These are phyloP conservation scores for Yamadazyma akitaensis DNA, from an alignment of 805 yeast genomes.

Conservation along the genomic window DNA sequence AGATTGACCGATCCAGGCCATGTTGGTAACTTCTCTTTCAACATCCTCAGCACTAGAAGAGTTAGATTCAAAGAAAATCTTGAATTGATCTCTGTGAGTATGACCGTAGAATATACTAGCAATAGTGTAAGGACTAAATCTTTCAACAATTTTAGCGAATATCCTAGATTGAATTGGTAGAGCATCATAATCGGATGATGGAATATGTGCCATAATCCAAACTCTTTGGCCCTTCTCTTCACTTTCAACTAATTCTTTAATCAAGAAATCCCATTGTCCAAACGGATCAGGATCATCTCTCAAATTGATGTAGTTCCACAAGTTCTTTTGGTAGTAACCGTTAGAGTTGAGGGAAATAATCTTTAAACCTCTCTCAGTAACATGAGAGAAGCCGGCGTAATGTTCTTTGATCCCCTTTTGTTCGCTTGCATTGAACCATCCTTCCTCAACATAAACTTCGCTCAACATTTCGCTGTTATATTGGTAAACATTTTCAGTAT, in stretches of 20 bases:
- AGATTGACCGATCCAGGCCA: conserved; percentile 66
- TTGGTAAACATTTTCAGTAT: conserved; percentile 28
- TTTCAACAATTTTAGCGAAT: conserved; percentile 54
- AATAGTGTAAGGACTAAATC: conserved; percentile 67
- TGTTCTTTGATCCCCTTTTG: conserved; percentile 36
- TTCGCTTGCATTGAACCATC: conserved; percentile 31
- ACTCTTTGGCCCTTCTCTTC: conserved; percentile 59
- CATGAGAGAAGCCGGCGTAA: conserved; percentile 60
- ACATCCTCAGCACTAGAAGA: conserved; percentile 37
- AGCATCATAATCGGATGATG: conserved; percentile 51
- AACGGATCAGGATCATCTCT: conserved; percentile 56
- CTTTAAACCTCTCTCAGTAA: conserved; percentile 54
- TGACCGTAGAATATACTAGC: conserved; percentile 71
- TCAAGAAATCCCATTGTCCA: conserved; percentile 60
- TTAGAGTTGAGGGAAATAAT: conserved; percentile 64
- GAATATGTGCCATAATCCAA: conserved; percentile 74
- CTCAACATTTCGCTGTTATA: conserved; percentile 39
- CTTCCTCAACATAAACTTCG: conserved; percentile 34
- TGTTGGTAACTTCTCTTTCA: conserved; percentile 45
- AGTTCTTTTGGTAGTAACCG: conserved; percentile 61
- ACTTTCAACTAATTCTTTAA: conserved; percentile 58
- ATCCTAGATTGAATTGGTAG: conserved; percentile 59
- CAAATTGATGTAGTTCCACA: conserved; percentile 46
- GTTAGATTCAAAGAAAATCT: conserved; percentile 50
- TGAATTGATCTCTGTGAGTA: conserved; percentile 67